Conservation (phyloP, 495 filamentous ascomycete species). For the Tuber brumale region DNA sequence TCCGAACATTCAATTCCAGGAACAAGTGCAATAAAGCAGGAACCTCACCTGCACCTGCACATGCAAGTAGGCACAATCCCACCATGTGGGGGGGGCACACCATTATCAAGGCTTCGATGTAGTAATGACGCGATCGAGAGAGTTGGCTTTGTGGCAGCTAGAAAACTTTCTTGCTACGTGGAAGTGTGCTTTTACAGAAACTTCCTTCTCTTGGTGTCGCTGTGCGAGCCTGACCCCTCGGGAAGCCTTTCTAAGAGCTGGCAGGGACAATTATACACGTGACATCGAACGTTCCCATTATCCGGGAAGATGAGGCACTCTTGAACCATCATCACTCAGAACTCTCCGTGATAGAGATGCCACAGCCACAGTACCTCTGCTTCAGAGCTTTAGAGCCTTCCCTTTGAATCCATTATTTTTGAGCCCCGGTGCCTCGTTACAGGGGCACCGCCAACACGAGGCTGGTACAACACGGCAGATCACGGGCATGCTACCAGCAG, state of each 20-base stretch:
- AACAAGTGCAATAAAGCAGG: neutral
- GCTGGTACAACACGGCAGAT: neutral
- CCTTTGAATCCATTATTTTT: neutral
- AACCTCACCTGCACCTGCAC: neutral
- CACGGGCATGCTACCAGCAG: neutral
- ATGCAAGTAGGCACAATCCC: neutral
- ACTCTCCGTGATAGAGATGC: neutral
- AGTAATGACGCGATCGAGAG: neutral
- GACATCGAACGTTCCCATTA: neutral
- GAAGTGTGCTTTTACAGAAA: neutral
- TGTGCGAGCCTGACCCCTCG: neutral
- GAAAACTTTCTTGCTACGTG: neutral
- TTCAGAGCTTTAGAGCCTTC: neutral
- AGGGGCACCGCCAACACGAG: neutral
- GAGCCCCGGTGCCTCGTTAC: neutral
- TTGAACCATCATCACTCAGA: neutral
- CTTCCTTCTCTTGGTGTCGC: neutral
- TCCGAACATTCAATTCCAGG: neutral
- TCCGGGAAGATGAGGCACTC: neutral
- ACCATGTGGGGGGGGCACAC: neutral
- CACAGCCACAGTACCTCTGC: neutral
- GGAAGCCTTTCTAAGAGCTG: neutral
- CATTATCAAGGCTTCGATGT: neutral
- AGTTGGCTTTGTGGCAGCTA: neutral
- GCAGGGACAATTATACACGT: neutral